Evolutionary conservation across 345 rosid species (phyloP).

Genomic region (Arabidopsis suecica): DNA sequence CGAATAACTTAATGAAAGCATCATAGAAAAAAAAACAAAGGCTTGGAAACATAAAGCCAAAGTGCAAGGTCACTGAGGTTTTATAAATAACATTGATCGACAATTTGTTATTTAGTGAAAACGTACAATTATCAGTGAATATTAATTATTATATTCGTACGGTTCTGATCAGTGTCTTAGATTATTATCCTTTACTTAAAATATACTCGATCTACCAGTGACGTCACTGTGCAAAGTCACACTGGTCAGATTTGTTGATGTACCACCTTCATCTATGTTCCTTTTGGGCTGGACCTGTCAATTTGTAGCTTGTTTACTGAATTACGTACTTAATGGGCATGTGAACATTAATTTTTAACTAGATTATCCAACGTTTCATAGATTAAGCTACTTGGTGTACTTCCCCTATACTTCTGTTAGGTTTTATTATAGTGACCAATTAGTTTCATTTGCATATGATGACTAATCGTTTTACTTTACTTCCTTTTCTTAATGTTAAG

Average conservation of each 20-base stretch:
- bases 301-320: neutral
- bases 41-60: conserved; percentile 11
- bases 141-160: conserved; percentile 25
- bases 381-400: neutral
- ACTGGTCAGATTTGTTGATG: conserved; percentile 23
- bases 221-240: conserved; percentile 19
- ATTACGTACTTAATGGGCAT: neutral
- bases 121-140: conserved; percentile 22
- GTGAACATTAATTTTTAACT: neutral
- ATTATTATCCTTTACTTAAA: neutral
- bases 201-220: neutral
- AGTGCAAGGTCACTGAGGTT: conserved; percentile 10
- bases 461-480: neutral
- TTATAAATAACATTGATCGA: neutral
- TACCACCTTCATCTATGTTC: neutral
- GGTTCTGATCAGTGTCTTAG: conserved; percentile 13
- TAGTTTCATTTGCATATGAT: neutral
- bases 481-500: neutral
- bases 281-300: neutral
- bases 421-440: neutral
- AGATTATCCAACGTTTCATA: neutral
- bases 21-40: neutral
- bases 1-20: neutral
- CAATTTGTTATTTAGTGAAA: neutral
- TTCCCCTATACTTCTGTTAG: neutral